Percentiles rank a stretch among this genome's conserved stretches.
These are phyloP conservation scores for Pythium aristosporum DNA, from an alignment of 352 stramenopile species.

Conservation along the genomic window DNA sequence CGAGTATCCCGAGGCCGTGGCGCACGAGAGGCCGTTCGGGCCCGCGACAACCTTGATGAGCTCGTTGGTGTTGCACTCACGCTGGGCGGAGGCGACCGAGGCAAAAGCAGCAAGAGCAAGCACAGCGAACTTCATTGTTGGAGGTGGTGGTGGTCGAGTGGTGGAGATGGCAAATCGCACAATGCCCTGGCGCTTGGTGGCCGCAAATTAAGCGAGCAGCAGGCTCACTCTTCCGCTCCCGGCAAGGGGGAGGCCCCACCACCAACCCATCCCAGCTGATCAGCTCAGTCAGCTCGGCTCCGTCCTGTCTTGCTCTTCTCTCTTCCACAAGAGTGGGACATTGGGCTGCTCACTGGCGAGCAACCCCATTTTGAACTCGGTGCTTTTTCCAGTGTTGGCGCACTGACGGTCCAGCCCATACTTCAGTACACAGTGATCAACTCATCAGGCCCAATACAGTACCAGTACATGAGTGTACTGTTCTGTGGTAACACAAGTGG, in stretches of 20 bases:
- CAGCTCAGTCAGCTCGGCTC: too few species aligned
- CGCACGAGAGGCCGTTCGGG: conserved; percentile 5
- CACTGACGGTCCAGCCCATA: too few species aligned
- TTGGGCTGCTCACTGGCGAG: too few species aligned
- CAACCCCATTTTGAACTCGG: too few species aligned
- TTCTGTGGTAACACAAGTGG: too few species aligned
- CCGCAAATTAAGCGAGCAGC: background rate
- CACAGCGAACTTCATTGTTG: conserved; percentile 14
- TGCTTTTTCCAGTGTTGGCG: too few species aligned
- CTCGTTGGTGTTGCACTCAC: background rate
- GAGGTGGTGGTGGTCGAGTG: background rate
- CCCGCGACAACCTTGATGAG: conserved; percentile 13
- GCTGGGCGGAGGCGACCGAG: conserved; percentile 3
- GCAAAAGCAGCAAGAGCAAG: conserved; percentile 8
- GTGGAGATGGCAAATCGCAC: conserved; percentile 9
- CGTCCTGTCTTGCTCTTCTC: too few species aligned
- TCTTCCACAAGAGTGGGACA: too few species aligned
- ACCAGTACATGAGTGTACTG: too few species aligned
- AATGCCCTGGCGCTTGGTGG: background rate
- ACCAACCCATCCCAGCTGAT: background rate
- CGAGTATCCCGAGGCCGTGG: conserved; percentile 4
- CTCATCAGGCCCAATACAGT: too few species aligned
- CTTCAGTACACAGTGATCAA: too few species aligned
- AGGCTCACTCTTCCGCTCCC: background rate
- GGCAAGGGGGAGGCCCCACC: background rate